Evolutionary conservation across 805 yeast species (phyloP), one percentile per base, ranked within the genome.

Genomic region (Kluyveromyces siamensis): DNA sequence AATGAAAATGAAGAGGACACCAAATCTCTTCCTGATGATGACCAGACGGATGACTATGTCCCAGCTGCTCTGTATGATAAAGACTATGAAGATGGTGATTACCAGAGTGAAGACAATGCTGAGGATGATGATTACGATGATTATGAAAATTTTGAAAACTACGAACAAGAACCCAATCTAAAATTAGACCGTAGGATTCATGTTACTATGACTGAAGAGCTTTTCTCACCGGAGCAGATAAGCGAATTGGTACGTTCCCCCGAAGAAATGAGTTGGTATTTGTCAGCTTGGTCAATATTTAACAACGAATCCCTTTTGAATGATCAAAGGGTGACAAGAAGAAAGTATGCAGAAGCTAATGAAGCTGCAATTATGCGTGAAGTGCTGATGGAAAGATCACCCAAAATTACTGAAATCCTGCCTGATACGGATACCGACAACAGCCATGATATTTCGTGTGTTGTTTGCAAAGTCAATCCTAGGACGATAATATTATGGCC

Each of bases 401-500:
- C 54, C 55, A 30, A 49, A 52, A 40, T 54, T 67, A 16, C 33
- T 25, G 40, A 50, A 39, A 27, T 49, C 41, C 19, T 45, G 9
- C 39, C 48, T 10, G 58, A 56, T 8, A 59, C 55, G 14, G 63
- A 62, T 2, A 69, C 64, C 8, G 70, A 65, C 8, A 53, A 63
- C 6, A 63, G 63, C 27, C 56, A 67, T 2, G 62, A 71, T 19
- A 54, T 78, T 6, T 70, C 71, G 6, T 89, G 97, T 66, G 95
- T 87, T 7, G 83, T 90, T 2, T 90, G 97, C 62, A 91, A 84
- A 55, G 72, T 75, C 6, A 79, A 83, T 50, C 76, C 80, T 6
- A 73, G 96, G 54, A 85, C 83, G 49, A 77, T 90, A 40, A 81
- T 90, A 8, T 70, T 91, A 2, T 90, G 97, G 97, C 97, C 97